Evolutionary conservation across 176 grass and related monocot genomes (phyloP).

Genomic region (Typha latifolia): DNA sequence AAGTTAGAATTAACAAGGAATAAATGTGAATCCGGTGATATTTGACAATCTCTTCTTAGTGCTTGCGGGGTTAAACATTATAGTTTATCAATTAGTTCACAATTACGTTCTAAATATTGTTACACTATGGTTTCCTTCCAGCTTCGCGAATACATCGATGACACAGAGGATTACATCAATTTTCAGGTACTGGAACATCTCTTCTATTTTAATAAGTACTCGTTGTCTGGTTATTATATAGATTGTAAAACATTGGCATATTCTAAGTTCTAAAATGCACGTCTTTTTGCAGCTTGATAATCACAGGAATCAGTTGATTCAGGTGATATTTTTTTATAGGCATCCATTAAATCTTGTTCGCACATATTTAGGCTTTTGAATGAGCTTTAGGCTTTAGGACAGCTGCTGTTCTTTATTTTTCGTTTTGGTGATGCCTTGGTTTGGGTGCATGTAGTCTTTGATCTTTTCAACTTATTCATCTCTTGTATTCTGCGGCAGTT

Average conservation of each 20-base stretch:
- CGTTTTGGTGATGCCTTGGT: too few relatives aligned
- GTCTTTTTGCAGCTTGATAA: constrained; percentile 21
- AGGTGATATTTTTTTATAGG: constrained; percentile 5
- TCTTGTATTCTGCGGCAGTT: constrained; percentile 1
- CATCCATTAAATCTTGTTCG: neutral
- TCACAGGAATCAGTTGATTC: constrained; percentile 24
- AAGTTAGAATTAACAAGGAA: neutral
- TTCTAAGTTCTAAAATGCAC: neutral
- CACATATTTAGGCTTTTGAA: neutral
- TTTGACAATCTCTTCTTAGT: neutral
- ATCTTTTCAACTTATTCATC: neutral
- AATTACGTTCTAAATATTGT: neutral
- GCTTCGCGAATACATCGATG: constrained; percentile 22
- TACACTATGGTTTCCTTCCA: constrained; percentile 1
- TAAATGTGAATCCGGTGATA: neutral
- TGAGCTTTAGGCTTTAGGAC: too few relatives aligned
- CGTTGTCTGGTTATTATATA: too few relatives aligned
- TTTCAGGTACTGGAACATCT: constrained; percentile 17
- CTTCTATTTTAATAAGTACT: neutral
- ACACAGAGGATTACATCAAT: constrained; percentile 28
- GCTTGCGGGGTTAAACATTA: neutral
- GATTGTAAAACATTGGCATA: neutral
- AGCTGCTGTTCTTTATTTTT: neutral
- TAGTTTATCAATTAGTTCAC: neutral
- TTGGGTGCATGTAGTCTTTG: too few relatives aligned